A percentile compares a stretch with the other conserved stretches of the same genome.
These are phyloP conservation scores for Debaryomycetaceae sp. DNA, from an alignment of 1,139 yeast genomes.

Conservation along the genomic window DNA sequence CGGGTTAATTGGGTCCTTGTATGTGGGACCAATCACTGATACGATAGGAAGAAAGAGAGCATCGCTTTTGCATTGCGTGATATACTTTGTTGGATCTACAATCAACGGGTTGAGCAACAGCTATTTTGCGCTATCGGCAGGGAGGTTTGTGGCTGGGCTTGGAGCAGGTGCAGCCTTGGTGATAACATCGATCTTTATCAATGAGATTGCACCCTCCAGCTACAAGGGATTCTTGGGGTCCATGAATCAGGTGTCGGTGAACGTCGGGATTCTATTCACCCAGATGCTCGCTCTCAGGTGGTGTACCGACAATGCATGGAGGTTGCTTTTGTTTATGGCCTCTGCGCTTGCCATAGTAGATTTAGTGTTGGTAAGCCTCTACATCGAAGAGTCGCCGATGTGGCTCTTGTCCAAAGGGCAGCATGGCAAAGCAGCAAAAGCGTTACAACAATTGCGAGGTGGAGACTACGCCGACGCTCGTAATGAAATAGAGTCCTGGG, in stretches of 20 bases:
- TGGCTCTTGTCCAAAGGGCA: conserved; percentile 57
- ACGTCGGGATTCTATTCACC: conserved; percentile 76
- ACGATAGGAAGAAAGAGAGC: conserved; percentile 60
- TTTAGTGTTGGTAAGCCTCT: conserved; percentile 37
- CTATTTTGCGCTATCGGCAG: conserved; percentile 48
- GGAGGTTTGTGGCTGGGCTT: conserved; percentile 74
- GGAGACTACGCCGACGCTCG: conserved; percentile 36
- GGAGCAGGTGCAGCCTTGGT: conserved; percentile 90
- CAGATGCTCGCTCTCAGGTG: conserved; percentile 69
- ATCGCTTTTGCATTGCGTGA: conserved; percentile 51
- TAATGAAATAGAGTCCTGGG: conserved; percentile 40
- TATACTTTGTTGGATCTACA: conserved; percentile 67
- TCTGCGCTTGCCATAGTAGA: conserved; percentile 50
- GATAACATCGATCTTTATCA: conserved; percentile 74
- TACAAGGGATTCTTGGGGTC: conserved; percentile 79
- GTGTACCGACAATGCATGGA: conserved; percentile 69
- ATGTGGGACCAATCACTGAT: conserved; percentile 72
- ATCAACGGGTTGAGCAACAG: conserved; percentile 52
- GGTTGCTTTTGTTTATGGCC: conserved; percentile 62
- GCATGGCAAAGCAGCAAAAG: conserved; percentile 29
- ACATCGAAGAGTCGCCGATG: conserved; percentile 76
- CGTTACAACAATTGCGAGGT: conserved; percentile 38
- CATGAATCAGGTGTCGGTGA: conserved; percentile 82
- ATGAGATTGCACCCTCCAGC: conserved; percentile 70
- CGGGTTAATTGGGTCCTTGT: conserved; percentile 74